phyloP scores from a whole-genome alignment of 2,329 filamentous ascomycete species.

The Rhynchosporium secalis region DNA sequence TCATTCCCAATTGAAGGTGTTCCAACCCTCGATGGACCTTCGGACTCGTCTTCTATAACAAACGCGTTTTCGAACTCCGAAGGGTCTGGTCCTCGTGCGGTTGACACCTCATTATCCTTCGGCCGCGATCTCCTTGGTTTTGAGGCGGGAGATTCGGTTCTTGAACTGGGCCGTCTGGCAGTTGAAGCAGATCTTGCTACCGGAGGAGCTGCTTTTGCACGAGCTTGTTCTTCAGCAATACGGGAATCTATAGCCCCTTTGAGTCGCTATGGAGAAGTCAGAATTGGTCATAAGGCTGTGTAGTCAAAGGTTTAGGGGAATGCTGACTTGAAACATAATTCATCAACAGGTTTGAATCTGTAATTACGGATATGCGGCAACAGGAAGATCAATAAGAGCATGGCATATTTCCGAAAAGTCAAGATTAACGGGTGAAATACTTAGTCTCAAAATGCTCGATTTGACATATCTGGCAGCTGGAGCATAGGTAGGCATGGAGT shows the following conservation, averaged over 20 bases:
- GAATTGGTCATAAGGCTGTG: conserved; percentile 25
- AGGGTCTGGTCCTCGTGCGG: conserved; percentile 63
- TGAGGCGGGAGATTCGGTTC: conserved; percentile 35
- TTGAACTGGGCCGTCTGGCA: conserved; percentile 30
- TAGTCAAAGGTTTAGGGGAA: conserved; percentile 1
- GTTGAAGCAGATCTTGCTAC: conserved; percentile 46
- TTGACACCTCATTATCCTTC: conserved; percentile 35
- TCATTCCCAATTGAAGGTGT: conserved; percentile 54
- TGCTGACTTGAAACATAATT: conserved; percentile 40
- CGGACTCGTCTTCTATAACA: conserved; percentile 77
- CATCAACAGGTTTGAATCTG: conserved; percentile 3
- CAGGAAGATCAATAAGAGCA: conserved; percentile 7
- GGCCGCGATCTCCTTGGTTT: conserved; percentile 33
- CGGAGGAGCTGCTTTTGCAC: conserved; percentile 48
- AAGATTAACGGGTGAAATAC: background rate
- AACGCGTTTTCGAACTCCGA: conserved; percentile 86
- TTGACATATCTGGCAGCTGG: conserved; percentile 8
- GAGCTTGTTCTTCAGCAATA: conserved; percentile 89
- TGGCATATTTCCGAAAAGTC: conserved; percentile 16
- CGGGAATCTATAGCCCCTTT: conserved; percentile 82
- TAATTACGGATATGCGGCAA: background rate
- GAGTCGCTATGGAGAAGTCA: conserved; percentile 58
- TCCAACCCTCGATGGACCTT: conserved; percentile 60
- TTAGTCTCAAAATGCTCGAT: background rate
- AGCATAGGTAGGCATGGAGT: conserved; percentile 1